Evolutionary conservation across 1,284 basidiomycete genomes (phyloP), one percentile per base, ranked within the genome.

Genomic region (Fomes fomentarius): DNA sequence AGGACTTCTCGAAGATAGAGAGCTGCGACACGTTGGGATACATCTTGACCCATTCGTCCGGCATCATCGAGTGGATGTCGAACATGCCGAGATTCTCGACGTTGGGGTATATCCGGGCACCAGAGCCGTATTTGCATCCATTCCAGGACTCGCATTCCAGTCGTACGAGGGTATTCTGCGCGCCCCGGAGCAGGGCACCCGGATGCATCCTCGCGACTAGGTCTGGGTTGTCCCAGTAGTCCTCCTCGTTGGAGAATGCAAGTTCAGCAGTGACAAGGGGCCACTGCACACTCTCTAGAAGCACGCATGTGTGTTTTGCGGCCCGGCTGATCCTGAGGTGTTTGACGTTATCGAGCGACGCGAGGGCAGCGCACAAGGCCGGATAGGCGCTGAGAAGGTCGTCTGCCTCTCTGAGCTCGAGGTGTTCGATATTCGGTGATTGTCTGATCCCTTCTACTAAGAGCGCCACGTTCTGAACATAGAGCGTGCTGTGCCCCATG

Each of bases 181-280:
- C 14, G 35, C 15, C 3, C 15, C n/a, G 5, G 15, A 37, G 35
- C 12, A 37, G 17, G 8, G 35, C 35, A n/a, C 15, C 17, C 31
- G 31, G 19, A 21, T 39, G 12, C 25, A 15, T 47, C 35, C 12
- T 17, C 28, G 47, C 40, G 38, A 38, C 41, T 40, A 46, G 33
- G 52, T 40, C 46, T 39, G 40, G 24, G 22, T 46, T 15, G 52
- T 48, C 37, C 44, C 45, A n/a, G n/a, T n/a, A n/a, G n/a, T 24
- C 35, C 40, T 12, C n/a, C 52, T 53, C 34, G 52, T 40, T 14
- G 46, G 46, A 33, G 4, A 4, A 12, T 33, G 25, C 21, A 26
- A 40, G n/a, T 39, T 53, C 25, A 22, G 31, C 35, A 8, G 35
- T 37, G 15, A 37, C 15, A 17, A 37, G 35, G 15, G 14, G 15